Evolutionary conservation across 176 grass and related monocot species (phyloP), one percentile per base, ranked within the genome.

Genomic region (Oryza rufipogon): DNA sequence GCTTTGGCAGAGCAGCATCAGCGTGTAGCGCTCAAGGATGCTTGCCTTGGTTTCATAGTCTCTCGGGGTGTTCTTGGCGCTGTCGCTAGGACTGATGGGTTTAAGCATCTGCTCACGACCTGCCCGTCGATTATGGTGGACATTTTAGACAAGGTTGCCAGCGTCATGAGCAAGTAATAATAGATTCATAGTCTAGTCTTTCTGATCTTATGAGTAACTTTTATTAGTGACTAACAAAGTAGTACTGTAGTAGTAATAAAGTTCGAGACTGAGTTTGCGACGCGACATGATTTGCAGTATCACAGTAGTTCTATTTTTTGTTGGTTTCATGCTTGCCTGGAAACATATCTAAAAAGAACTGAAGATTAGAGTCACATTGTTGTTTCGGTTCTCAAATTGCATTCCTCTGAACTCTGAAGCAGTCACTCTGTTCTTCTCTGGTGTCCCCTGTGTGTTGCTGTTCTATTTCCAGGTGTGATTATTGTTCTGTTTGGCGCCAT

Each of bases 1-100:
- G 81, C 47, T 48, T 16, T 85, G 0, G 81, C 83, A 5, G 81
- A 82, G 68, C 68, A 73, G 2, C 79, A 77, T 19, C 33, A 48
- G 3, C 77, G 79, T 2, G 2, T 9, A 11, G 8, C 25, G 23
- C 71, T 81, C 25, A 70, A 47, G 11, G 47, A 73, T 7, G 49
- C 71, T 25, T 87, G 86, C 33, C 16, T 76, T 10, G 22, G 38
- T 14, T 81, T 81, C 2, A 76, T 75, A 1, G 65, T 11, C 26
- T 80, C 70, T 3, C 63, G 13, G 13, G 36, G 71, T 19, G 42
- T 23, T 11, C 19, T 77, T 15, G 0, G 8, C 3, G 52, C 7
- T 28, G 20, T 80, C 76, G 28, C 52, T 38, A 8, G 4, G 0
- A 86, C 67, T 0, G n/a, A 80, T 16, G 84, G 76, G 28, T 86